Conservation (phyloP, 2,329 filamentous ascomycete genomes). For the Gaeumannomyces sp. region DNA sequence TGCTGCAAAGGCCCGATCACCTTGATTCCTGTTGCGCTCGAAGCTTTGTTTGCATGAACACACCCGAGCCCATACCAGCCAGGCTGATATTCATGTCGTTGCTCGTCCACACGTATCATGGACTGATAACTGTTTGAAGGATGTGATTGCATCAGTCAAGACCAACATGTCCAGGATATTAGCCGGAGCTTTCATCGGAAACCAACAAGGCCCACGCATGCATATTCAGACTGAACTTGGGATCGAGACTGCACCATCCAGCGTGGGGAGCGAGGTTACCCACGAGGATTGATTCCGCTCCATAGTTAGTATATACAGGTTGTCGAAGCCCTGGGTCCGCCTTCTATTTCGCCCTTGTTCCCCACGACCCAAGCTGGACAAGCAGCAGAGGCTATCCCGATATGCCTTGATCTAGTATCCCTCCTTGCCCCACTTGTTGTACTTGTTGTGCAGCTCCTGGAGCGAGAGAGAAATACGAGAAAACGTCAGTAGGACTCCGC, state of each 20-base stretch:
- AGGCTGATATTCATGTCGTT: too few species aligned
- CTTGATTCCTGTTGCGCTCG: too few species aligned
- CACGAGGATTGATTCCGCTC: neutral
- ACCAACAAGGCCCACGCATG: neutral
- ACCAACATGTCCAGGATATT: neutral
- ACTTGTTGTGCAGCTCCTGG: slow-evolving; percentile 87
- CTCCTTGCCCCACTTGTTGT: slow-evolving; percentile 99
- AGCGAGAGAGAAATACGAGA: neutral
- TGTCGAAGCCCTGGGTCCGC: neutral
- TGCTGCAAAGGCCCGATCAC: too few species aligned
- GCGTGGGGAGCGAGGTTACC: neutral
- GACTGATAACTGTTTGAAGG: too few species aligned
- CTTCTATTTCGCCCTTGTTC: neutral
- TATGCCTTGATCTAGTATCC: slow-evolving; percentile 55
- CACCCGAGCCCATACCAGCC: too few species aligned
- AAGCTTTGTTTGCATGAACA: too few species aligned
- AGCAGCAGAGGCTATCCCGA: neutral
- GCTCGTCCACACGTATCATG: too few species aligned
- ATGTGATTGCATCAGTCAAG: too few species aligned
- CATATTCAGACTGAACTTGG: neutral
- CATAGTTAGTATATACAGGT: neutral
- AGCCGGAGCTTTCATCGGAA: too few species aligned
- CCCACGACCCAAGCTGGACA: neutral
- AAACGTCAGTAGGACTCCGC: neutral
- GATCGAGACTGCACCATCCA: neutral